phyloP scores from a whole-genome alignment of 1,284 basidiomycete species.

The Cutaneotrichosporon mucoides region DNA sequence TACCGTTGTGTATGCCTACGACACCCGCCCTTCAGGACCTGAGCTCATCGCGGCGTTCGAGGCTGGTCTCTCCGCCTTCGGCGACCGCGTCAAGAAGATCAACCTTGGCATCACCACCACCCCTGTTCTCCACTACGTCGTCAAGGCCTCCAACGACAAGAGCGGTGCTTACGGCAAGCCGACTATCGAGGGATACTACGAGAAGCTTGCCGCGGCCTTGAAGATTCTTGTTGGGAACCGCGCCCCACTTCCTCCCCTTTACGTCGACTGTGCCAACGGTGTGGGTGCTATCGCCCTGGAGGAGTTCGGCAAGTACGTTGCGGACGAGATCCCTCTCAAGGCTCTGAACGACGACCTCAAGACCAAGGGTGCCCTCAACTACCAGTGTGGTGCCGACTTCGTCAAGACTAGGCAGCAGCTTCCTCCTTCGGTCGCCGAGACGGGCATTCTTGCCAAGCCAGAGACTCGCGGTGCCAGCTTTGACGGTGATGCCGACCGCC shows the following conservation, averaged over 20 bases:
- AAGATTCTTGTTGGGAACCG: slow-evolving; percentile 71
- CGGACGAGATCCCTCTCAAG: slow-evolving; percentile 37
- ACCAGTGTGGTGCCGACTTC: slow-evolving; percentile 89
- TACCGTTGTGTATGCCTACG: slow-evolving; percentile 82
- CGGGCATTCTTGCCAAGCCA: slow-evolving; percentile 57
- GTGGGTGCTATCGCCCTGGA: slow-evolving; percentile 76
- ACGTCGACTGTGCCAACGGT: slow-evolving; percentile 96
- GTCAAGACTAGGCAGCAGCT: slow-evolving; percentile 89
- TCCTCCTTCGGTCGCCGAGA: slow-evolving; percentile 54
- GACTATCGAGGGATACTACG: slow-evolving; percentile 78
- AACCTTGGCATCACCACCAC: slow-evolving; percentile 79
- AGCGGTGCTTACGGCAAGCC: slow-evolving; percentile 74
- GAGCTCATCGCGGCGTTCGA: slow-evolving; percentile 75
- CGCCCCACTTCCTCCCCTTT: slow-evolving; percentile 54
- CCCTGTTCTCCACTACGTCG: slow-evolving; percentile 93
- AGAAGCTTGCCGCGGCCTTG: slow-evolving; percentile 81
- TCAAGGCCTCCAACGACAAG: slow-evolving; percentile 71
- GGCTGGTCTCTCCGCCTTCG: slow-evolving; percentile 71
- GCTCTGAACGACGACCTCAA: slow-evolving; percentile 66
- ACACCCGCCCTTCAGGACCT: slow-evolving; percentile 88
- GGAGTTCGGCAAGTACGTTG: slow-evolving; percentile 54
- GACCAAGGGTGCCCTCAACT: slow-evolving; percentile 73
- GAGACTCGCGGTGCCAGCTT: slow-evolving; percentile 84
- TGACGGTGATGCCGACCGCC: slow-evolving; percentile 95
- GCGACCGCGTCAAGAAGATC: slow-evolving; percentile 35